These are phyloP conservation scores for Protomyces pachydermus DNA, from an alignment of 1,139 yeast genomes.

Conservation along the genomic window DNA sequence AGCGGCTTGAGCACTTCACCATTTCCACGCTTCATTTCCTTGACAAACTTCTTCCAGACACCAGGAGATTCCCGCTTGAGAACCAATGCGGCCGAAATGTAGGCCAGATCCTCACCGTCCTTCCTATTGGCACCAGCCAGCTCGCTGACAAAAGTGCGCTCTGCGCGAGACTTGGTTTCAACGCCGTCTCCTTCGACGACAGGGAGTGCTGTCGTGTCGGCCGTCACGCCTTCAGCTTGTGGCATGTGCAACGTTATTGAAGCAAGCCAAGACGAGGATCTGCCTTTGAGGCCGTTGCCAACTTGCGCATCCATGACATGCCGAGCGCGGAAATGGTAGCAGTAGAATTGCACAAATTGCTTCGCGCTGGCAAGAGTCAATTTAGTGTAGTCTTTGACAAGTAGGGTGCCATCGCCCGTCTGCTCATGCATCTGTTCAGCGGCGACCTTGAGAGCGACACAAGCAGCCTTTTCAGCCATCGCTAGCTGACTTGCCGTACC, in stretches of 20 bases:
- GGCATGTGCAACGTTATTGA: neutral
- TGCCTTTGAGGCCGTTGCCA: neutral
- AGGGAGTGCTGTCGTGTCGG: neutral
- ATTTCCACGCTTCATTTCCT: conserved; percentile 28
- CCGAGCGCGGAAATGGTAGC: conserved; percentile 11
- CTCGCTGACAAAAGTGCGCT: neutral
- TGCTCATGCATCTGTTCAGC: conserved; percentile 27
- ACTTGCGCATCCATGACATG: neutral
- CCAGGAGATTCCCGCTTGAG: conserved; percentile 29
- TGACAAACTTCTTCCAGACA: conserved; percentile 30
- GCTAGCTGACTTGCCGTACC: conserved; percentile 11
- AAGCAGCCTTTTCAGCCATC: conserved; percentile 24
- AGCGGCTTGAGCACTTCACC: conserved; percentile 30
- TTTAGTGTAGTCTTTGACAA: conserved; percentile 25
- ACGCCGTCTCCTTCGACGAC: neutral
- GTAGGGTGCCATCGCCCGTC: conserved; percentile 18
- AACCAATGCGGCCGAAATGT: conserved; percentile 29
- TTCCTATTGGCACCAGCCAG: neutral
- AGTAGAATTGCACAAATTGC: conserved; percentile 29
- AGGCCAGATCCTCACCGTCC: conserved; percentile 28
- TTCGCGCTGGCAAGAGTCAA: conserved; percentile 30
- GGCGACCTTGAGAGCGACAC: conserved; percentile 26
- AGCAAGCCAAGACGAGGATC: neutral
- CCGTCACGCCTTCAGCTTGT: neutral
- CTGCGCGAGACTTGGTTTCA: neutral